Evolutionary conservation across 1,284 basidiomycete species (phyloP).

Genomic region (Malassezia restricta): DNA sequence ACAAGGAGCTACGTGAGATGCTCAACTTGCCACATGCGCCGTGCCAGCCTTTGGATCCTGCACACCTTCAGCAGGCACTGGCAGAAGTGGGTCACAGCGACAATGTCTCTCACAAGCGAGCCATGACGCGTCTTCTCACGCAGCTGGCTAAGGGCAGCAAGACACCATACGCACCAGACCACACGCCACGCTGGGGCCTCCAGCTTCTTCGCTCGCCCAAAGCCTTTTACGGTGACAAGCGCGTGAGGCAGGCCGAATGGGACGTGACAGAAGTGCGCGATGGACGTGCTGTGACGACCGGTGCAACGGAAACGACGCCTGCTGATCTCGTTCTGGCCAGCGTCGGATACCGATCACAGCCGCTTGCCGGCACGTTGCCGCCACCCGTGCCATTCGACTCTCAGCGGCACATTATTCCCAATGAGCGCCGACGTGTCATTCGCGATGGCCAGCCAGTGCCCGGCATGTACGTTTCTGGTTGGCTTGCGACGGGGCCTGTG

Average conservation of each 20-base stretch:
- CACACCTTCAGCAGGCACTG: constrained; percentile 44
- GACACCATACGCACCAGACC: constrained; percentile 1
- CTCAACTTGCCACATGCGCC: constrained; percentile 62
- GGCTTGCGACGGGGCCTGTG: constrained; percentile 80
- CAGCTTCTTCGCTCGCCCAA: constrained; percentile 34
- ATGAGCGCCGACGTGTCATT: constrained; percentile 17
- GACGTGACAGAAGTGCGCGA: constrained; percentile 21
- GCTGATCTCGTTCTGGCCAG: constrained; percentile 77
- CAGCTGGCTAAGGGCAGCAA: constrained; percentile 61
- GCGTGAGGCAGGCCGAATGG: constrained; percentile 19
- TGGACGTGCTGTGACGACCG: constrained; percentile 48
- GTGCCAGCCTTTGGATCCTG: constrained; percentile 50
- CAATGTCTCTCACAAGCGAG: constrained; percentile 34
- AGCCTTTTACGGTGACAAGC: constrained; percentile 11
- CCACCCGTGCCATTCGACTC: constrained; percentile 15
- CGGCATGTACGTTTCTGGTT: constrained; percentile 81
- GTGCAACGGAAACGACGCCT: constrained; percentile 51
- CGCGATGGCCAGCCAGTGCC: constrained; percentile 38
- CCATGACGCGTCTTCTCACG: constrained; percentile 51
- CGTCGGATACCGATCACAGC: constrained; percentile 71
- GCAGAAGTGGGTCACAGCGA: constrained; percentile 21
- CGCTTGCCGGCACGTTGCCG: constrained; percentile 41
- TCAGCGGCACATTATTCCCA: constrained; percentile 15
- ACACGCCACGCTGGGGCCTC: constrained; percentile 29
- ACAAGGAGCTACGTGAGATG: constrained; percentile 88